Evolutionary conservation across 345 rosid genomes (phyloP).

Genomic region (Heritiera fomes): DNA sequence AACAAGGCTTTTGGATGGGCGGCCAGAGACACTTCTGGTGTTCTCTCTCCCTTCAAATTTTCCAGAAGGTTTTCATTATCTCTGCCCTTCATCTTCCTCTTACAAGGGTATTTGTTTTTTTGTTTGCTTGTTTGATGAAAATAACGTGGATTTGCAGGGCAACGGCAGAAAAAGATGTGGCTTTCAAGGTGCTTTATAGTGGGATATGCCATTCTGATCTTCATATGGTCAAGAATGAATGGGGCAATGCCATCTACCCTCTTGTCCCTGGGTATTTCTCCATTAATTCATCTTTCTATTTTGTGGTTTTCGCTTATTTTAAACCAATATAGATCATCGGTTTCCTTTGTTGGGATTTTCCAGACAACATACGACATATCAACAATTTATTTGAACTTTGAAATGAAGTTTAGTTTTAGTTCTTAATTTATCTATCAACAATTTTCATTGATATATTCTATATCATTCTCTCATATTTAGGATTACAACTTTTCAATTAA

Average conservation of each 20-base stretch:
- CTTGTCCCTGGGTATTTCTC: constrained; percentile 50
- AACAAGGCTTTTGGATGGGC: constrained; percentile 45
- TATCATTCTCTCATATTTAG: too few relatives aligned
- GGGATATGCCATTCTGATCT: constrained; percentile 57
- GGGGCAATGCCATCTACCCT: constrained; percentile 46
- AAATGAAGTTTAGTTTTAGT: too few relatives aligned
- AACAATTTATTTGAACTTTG: too few relatives aligned
- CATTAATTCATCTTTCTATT: not conserved
- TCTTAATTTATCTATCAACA: too few relatives aligned
- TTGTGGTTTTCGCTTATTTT: not conserved
- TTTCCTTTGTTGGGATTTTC: too few relatives aligned
- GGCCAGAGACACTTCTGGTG: constrained; percentile 36
- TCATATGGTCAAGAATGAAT: constrained; percentile 41
- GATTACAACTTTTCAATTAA: too few relatives aligned
- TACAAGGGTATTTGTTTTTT: not conserved
- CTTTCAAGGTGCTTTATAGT: constrained; percentile 30
- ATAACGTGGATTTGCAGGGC: constrained; percentile 24
- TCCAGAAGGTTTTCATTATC: constrained; percentile 34
- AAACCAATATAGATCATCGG: not conserved
- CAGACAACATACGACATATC: too few relatives aligned
- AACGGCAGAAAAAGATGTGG: constrained; percentile 33
- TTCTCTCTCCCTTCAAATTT: constrained; percentile 40
- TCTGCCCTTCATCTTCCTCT: not conserved
- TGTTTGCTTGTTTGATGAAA: not conserved
- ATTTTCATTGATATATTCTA: too few relatives aligned